Evolutionary conservation across 805 yeast species (phyloP).

Genomic region (Zygotorulaspora chibaensis): DNA sequence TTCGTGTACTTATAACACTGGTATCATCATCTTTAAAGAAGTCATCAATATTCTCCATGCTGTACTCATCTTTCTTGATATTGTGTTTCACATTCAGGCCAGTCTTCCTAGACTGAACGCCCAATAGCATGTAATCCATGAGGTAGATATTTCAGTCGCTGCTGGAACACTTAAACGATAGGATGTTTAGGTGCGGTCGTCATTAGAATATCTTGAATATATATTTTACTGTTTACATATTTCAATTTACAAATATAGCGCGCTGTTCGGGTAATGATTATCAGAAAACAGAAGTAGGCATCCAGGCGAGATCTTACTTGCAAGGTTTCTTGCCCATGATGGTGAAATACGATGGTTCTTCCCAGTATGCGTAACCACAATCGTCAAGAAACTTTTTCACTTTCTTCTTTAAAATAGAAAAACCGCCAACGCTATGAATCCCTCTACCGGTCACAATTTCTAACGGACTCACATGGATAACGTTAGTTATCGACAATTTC

Average conservation of each 20-base stretch:
- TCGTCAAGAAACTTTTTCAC: slow-evolving; percentile 40
- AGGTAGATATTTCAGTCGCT: not conserved
- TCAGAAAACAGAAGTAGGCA: not conserved
- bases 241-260: not conserved
- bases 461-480: slow-evolving; percentile 41
- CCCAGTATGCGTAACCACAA: slow-evolving; percentile 43
- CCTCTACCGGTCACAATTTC: slow-evolving; percentile 66
- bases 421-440: slow-evolving; percentile 57
- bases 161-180: not conserved
- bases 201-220: not conserved
- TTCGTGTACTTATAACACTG: slow-evolving; percentile 14
- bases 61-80: slow-evolving; percentile 51
- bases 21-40: slow-evolving; percentile 52
- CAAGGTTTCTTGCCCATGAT: slow-evolving; percentile 41
- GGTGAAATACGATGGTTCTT: slow-evolving; percentile 41
- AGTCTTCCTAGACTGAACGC: slow-evolving; percentile 61
- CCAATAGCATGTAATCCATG: slow-evolving; percentile 47
- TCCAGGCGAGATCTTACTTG: not conserved
- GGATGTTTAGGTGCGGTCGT: no score
- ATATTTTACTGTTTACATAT: not conserved
- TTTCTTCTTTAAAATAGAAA: slow-evolving; percentile 43
- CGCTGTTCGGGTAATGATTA: not conserved
- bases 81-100: slow-evolving; percentile 49
- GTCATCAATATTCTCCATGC: slow-evolving; percentile 67
- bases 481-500: slow-evolving; percentile 32